Evolutionary conservation across 1,284 basidiomycete genomes (phyloP).

Genomic region (Leccinum subfulvum): DNA sequence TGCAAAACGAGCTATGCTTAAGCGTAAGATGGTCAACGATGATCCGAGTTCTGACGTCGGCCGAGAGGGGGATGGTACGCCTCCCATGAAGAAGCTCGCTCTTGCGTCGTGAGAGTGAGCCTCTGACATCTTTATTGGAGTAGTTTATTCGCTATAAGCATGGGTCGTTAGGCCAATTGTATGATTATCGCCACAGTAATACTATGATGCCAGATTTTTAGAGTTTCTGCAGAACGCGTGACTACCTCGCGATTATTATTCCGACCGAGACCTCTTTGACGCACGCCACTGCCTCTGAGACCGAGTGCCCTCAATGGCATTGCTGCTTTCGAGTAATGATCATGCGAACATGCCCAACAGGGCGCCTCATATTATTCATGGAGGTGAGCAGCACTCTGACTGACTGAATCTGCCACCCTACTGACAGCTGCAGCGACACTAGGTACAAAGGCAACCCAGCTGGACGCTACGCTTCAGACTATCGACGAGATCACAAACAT

Average conservation of each 20-base stretch:
- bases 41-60: slow-evolving; percentile 33
- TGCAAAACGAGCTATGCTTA: slow-evolving; percentile 52
- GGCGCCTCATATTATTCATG: background rate
- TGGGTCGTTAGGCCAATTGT: slow-evolving; percentile 24
- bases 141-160: slow-evolving; percentile 35
- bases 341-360: slow-evolving; percentile 2
- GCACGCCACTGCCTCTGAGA: background rate
- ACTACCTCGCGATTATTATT: background rate
- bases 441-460: slow-evolving; percentile 7
- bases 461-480: slow-evolving; percentile 43
- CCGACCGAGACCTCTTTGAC: background rate
- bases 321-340: slow-evolving; percentile 2
- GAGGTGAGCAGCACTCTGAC: slow-evolving; percentile 12
- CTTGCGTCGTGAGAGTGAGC: slow-evolving; percentile 31
- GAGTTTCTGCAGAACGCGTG: background rate
- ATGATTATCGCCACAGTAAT: slow-evolving; percentile 24
- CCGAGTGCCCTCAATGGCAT: slow-evolving; percentile 10
- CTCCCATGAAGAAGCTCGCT: slow-evolving; percentile 59
- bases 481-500: slow-evolving; percentile 54
- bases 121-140: slow-evolving; percentile 33
- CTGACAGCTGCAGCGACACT: background rate
- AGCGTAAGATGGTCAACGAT: slow-evolving; percentile 67
- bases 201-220: slow-evolving; percentile 8
- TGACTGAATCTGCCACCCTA: background rate
- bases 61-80: slow-evolving; percentile 44